Percentiles rank a stretch among this genome's conserved stretches.
Conservation (phyloP, 1,139 yeast genomes). For the Protomyces inundatus region DNA sequence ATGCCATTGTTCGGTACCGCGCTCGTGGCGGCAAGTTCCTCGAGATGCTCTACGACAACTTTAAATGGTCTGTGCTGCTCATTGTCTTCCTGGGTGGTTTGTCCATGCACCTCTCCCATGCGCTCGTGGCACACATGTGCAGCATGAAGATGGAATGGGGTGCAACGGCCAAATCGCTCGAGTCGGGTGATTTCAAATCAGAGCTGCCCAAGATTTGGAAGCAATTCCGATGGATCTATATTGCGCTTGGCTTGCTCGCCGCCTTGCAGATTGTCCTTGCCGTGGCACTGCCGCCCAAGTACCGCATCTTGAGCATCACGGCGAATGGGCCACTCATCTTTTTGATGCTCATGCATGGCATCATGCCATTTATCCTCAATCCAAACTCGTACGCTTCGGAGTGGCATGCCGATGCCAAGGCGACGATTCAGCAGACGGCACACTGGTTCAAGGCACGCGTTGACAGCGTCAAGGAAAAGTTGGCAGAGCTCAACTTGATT, state of each 20-base stretch:
- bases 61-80: constrained; percentile 27
- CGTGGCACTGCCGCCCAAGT: constrained; percentile 5
- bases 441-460: not conserved
- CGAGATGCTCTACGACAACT: constrained; percentile 25
- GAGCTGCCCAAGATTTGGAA: constrained; percentile 31
- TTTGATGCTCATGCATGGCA: constrained; percentile 26
- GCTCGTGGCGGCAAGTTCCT: constrained; percentile 26
- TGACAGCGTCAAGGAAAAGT: not conserved
- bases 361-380: constrained; percentile 28
- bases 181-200: constrained; percentile 28
- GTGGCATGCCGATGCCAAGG: constrained; percentile 22
- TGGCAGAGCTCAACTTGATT: constrained; percentile 4
- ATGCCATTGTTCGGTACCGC: constrained; percentile 30
- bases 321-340: constrained; percentile 29
- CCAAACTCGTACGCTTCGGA: constrained; percentile 22
- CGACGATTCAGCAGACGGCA: not conserved
- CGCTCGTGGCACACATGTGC: constrained; percentile 29
- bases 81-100: constrained; percentile 29
- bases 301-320: constrained; percentile 9
- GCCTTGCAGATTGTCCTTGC: constrained; percentile 16
- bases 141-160: constrained; percentile 32
- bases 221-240: constrained; percentile 16
- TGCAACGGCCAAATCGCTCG: constrained; percentile 31
- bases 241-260: not conserved
- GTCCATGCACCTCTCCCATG: constrained; percentile 30